Conservation (phyloP, 1,284 basidiomycete species). For the Microbotryum scabiosae region DNA sequence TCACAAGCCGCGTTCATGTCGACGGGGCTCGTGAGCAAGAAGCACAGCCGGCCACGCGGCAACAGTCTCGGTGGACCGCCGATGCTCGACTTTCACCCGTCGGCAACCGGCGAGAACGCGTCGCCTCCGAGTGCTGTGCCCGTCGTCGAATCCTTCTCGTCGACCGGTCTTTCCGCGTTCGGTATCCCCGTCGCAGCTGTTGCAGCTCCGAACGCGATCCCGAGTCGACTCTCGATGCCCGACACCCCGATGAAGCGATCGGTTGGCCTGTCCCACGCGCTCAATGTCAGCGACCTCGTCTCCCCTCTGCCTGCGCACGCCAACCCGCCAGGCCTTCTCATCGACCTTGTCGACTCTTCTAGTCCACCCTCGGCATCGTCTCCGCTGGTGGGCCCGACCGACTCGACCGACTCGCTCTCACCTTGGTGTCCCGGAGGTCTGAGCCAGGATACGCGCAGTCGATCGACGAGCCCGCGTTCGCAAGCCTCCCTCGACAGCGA, state of each 20-base stretch:
- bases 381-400: background rate
- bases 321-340: background rate
- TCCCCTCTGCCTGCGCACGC: background rate
- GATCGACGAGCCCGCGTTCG: too few relatives aligned
- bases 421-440: constrained; percentile 1
- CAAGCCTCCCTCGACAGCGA: too few relatives aligned
- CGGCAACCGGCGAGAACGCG: too few relatives aligned
- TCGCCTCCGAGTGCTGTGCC: too few relatives aligned
- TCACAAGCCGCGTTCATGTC: constrained; percentile 43
- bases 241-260: constrained; percentile 39
- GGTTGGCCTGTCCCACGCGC: constrained; percentile 11
- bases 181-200: background rate
- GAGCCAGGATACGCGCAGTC: too few relatives aligned
- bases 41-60: constrained; percentile 18
- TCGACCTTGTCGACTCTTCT: background rate
- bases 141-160: too few relatives aligned
- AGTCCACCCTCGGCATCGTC: background rate
- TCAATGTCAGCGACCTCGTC: background rate
- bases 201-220: background rate
- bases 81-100: constrained; percentile 13
- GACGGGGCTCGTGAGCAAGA: constrained; percentile 42
- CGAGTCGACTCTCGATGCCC: constrained; percentile 35
- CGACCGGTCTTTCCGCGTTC: too few relatives aligned
- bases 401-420: constrained; percentile 12
- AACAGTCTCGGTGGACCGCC: constrained; percentile 17